Evolutionary conservation across 2,329 filamentous ascomycete species (phyloP).

Genomic region (Pestalotiopsis sp.): DNA sequence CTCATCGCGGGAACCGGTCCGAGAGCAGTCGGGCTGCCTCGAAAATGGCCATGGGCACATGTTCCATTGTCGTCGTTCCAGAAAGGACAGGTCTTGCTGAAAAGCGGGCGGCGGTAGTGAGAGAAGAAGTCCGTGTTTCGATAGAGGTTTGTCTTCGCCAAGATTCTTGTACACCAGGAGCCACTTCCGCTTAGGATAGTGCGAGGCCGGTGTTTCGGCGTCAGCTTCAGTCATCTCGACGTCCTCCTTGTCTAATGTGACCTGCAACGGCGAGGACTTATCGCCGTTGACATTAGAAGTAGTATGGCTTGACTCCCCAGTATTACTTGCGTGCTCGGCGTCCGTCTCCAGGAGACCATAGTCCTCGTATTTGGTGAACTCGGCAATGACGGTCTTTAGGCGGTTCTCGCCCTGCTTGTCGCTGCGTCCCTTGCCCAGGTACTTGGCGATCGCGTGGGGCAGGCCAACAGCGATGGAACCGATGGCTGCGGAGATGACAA

Average conservation of each 20-base stretch:
- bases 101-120: conserved; percentile 93
- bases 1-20: conserved; percentile 24
- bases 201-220: conserved; percentile 38
- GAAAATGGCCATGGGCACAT: conserved; percentile 52
- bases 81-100: conserved; percentile 92
- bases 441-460: too few relatives aligned
- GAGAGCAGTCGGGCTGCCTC: conserved; percentile 32
- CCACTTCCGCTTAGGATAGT: conserved; percentile 61
- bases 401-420: too few relatives aligned
- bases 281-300: conserved; percentile 32
- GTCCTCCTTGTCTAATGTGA: conserved; percentile 44
- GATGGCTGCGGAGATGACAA: too few relatives aligned
- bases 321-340: too few relatives aligned
- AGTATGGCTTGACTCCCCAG: conserved; percentile 64
- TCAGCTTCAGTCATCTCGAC: conserved; percentile 46
- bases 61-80: conserved; percentile 93
- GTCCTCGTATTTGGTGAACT: too few relatives aligned
- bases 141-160: conserved; percentile 65
- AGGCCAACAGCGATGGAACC: too few relatives aligned
- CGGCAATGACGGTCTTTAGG: too few relatives aligned
- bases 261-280: conserved; percentile 38
- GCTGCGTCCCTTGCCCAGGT: too few relatives aligned
- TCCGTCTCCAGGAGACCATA: too few relatives aligned
- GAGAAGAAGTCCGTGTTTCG: conserved; percentile 95
- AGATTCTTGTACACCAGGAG: conserved; percentile 51